Evolutionary conservation across 2,329 filamentous ascomycete species (phyloP).

Genomic region (Colletotrichum godetiae): DNA sequence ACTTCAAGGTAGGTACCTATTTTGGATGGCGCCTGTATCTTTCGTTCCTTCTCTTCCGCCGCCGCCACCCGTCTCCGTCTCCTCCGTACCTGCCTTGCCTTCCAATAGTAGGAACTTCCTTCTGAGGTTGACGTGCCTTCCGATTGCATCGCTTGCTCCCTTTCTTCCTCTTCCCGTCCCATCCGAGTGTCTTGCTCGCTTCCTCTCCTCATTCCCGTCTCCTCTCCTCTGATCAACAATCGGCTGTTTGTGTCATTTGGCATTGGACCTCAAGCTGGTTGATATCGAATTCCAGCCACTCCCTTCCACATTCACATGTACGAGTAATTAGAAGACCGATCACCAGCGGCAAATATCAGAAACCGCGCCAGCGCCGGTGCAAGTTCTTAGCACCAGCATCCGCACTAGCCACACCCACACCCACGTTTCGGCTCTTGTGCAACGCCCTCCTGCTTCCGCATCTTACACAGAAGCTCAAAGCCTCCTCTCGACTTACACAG

Average conservation of each 20-base stretch:
- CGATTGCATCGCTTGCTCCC: neutral
- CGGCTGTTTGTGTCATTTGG: neutral
- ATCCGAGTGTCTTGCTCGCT: neutral
- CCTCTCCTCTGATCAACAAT: neutral
- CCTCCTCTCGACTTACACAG: conserved; percentile 17
- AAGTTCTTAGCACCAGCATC: neutral
- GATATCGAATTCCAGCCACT: conserved; percentile 23
- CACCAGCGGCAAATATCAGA: conserved; percentile 17
- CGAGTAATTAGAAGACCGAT: neutral
- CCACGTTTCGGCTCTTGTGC: conserved; percentile 31
- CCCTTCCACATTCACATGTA: conserved; percentile 14
- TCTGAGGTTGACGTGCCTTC: neutral
- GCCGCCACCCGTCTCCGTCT: neutral
- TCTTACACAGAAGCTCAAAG: conserved; percentile 4
- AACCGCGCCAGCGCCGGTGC: conserved; percentile 8
- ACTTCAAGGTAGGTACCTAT: too few relatives aligned
- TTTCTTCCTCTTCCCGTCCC: neutral
- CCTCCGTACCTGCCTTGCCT: neutral
- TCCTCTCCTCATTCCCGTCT: neutral
- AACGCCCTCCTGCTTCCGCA: neutral
- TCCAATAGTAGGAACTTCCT: neutral
- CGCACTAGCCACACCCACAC: conserved; percentile 30
- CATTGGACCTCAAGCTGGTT: neutral
- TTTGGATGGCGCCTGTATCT: neutral
- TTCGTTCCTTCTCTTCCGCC: conserved; percentile 10